Evolutionary conservation across 2,329 filamentous ascomycete species (phyloP).

Genomic region (Diplodia corticola): DNA sequence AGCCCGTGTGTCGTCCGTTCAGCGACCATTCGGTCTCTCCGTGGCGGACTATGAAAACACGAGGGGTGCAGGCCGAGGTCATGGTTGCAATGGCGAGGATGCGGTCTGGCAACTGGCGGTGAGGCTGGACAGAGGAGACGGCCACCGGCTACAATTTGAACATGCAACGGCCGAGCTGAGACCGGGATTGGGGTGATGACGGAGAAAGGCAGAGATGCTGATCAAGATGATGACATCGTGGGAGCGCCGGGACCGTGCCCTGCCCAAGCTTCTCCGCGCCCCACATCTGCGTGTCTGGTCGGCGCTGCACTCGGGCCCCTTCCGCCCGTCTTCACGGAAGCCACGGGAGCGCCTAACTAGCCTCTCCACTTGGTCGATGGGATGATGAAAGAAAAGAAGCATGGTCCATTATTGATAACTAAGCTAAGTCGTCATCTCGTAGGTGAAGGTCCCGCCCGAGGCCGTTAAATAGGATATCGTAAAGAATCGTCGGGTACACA

Average conservation of each 20-base stretch:
- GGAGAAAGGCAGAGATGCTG: not conserved
- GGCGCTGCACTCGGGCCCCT: not conserved
- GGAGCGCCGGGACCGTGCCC: not conserved
- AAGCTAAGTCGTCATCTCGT: constrained; percentile 16
- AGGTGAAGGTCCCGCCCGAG: not conserved
- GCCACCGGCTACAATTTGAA: not conserved
- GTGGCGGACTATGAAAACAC: constrained; percentile 66
- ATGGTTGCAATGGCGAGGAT: not conserved
- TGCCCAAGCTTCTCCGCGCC: constrained; percentile 5
- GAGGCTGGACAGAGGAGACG: not conserved
- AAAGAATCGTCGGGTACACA: not conserved
- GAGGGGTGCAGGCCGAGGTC: constrained; percentile 43
- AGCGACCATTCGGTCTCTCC: constrained; percentile 97
- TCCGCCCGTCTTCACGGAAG: not conserved
- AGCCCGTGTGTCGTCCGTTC: constrained; percentile 74
- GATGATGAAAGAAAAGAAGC: too few relatives aligned
- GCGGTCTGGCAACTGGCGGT: not conserved
- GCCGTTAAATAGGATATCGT: constrained; percentile 14
- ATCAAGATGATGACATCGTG: constrained; percentile 19
- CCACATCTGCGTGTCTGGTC: not conserved
- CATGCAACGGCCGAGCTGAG: not conserved
- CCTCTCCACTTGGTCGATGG: too few relatives aligned
- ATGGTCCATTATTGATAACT: not conserved
- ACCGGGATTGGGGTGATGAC: not conserved
- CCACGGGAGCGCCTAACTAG: constrained; percentile 5